These are phyloP conservation scores for Trichophyton simii DNA, from an alignment of 2,329 filamentous ascomycete species.

Conservation along the genomic window DNA sequence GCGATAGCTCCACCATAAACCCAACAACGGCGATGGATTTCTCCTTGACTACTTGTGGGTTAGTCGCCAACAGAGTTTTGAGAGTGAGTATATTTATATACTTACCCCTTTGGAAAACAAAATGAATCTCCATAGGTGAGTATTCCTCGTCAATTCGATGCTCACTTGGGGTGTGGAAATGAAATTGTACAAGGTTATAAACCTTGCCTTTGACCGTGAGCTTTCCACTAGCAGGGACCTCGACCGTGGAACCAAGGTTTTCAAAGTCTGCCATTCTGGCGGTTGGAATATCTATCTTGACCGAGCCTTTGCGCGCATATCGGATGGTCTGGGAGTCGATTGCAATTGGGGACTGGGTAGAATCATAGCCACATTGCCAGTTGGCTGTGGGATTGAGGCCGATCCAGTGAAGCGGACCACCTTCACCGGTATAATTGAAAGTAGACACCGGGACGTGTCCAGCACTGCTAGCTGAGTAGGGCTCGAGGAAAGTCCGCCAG, in stretches of 20 bases:
- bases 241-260: slow-evolving; percentile 37
- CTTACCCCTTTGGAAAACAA: slow-evolving; percentile 40
- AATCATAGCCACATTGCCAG: neutral
- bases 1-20: neutral
- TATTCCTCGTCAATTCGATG: slow-evolving; percentile 40
- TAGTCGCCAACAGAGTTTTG: neutral
- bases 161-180: slow-evolving; percentile 50
- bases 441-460: neutral
- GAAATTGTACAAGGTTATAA: slow-evolving; percentile 43
- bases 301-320: neutral
- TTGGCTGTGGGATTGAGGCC: neutral
- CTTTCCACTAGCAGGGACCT: slow-evolving; percentile 41
- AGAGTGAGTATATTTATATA: too few species aligned
- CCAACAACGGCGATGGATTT: neutral
- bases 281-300: neutral
- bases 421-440: neutral
- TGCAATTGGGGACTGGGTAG: neutral
- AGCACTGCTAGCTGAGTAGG: neutral
- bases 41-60: neutral
- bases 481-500: neutral
- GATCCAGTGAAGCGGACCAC: neutral
- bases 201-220: slow-evolving; percentile 29
- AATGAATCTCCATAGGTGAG: slow-evolving; percentile 45
- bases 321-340: neutral
- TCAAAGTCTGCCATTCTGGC: slow-evolving; percentile 25